Evolutionary conservation across 352 stramenopile genomes (phyloP).

Genomic region (Elongisporangium prolatum): DNA sequence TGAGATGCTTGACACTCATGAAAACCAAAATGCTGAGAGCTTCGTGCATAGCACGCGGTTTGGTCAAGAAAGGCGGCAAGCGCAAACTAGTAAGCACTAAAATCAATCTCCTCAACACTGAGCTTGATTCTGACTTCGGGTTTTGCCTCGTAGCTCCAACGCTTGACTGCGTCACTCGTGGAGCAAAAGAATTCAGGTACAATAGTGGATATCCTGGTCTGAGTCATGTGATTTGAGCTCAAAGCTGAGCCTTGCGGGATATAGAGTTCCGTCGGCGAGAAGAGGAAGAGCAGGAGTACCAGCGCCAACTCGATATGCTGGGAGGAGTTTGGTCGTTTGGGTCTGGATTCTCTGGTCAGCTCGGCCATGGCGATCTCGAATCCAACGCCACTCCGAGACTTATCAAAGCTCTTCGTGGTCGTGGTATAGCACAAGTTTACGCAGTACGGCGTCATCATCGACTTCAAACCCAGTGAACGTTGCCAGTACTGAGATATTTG

Average conservation of each 20-base stretch:
- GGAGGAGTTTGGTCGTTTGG: conserved; percentile 82
- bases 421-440: conserved; percentile 68
- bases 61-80: conserved; percentile 67
- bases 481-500: not conserved
- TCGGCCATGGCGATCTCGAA: conserved; percentile 68
- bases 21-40: conserved; percentile 82
- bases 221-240: not conserved
- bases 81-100: conserved; percentile 27
- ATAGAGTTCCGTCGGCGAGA: conserved; percentile 54
- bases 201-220: not conserved
- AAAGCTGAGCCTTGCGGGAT: not conserved
- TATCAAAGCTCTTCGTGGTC: conserved; percentile 67
- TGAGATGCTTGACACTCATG: conserved; percentile 77
- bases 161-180: conserved; percentile 47
- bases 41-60: conserved; percentile 60
- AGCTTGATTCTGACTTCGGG: not conserved
- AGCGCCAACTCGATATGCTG: conserved; percentile 74
- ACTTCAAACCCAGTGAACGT: not conserved
- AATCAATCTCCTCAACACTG: not conserved
- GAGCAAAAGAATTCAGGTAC: conserved; percentile 55
- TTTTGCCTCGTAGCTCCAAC: conserved; percentile 23
- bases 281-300: conserved; percentile 61
- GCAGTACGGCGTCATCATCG: conserved; percentile 28
- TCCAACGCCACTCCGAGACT: conserved; percentile 45
- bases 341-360: conserved; percentile 59